Percentiles rank a stretch among this genome's conserved stretches.
Evolutionary conservation across 2,329 filamentous ascomycete genomes (phyloP).

Genomic region (Pyrenophora teres): DNA sequence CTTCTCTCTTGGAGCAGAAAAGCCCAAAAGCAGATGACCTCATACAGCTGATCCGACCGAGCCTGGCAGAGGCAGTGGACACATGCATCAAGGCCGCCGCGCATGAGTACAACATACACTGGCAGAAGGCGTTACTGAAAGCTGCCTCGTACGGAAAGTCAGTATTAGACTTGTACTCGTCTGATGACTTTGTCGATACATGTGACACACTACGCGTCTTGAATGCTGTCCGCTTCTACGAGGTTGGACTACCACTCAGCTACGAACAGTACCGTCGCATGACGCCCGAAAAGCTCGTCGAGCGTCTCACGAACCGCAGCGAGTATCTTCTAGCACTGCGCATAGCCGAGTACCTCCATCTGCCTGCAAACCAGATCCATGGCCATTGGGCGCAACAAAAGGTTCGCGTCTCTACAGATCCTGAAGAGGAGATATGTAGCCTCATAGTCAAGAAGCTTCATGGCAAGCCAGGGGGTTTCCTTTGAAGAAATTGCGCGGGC

Average conservation of each 20-base stretch:
- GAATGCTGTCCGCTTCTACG: slow-evolving; percentile 89
- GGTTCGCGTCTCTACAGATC: slow-evolving; percentile 79
- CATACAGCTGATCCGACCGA: slow-evolving; percentile 88
- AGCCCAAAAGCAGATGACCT: slow-evolving; percentile 98
- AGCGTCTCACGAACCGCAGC: slow-evolving; percentile 82
- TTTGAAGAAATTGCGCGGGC: slow-evolving; percentile 93
- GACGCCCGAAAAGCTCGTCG: slow-evolving; percentile 85
- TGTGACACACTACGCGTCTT: slow-evolving; percentile 91
- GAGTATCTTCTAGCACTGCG: slow-evolving; percentile 90
- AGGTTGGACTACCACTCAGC: slow-evolving; percentile 85
- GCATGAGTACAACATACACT: slow-evolving; percentile 84
- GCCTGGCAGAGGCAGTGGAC: slow-evolving; percentile 89
- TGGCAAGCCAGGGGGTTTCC: slow-evolving; percentile 89
- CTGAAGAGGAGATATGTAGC: slow-evolving; percentile 85
- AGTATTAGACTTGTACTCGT: slow-evolving; percentile 94
- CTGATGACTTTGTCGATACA: slow-evolving; percentile 98
- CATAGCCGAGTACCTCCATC: slow-evolving; percentile 81
- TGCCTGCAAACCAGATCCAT: slow-evolving; percentile 88
- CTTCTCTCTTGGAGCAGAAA: slow-evolving; percentile 87
- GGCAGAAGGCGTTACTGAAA: slow-evolving; percentile 95
- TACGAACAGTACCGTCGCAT: slow-evolving; percentile 93
- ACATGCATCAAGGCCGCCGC: slow-evolving; percentile 92
- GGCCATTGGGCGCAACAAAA: slow-evolving; percentile 97
- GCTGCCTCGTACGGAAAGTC: slow-evolving; percentile 98
- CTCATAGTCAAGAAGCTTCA: slow-evolving; percentile 85